Base-by-base conservation (phyloP, 2,329 filamentous ascomycete species). In the Arthrinium phaeospermum region DNA sequence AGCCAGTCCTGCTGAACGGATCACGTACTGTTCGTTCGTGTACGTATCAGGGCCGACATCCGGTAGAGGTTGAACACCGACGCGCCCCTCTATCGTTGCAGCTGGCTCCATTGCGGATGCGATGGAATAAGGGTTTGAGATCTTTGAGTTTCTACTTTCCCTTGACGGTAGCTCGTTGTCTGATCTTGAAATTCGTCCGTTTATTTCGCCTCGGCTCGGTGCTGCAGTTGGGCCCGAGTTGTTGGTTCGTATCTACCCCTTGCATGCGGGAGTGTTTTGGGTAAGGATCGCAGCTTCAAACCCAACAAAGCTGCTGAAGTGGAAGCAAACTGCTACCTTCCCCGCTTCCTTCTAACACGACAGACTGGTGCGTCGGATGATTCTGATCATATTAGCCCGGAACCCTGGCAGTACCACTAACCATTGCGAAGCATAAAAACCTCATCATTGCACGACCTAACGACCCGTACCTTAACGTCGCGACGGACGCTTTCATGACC, bases 1-100 rank as follows among this genome's bases (percentile, higher is more conserved):
- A 47, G 5, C 16, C 0, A 0, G 6, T 1, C 7, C 6, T 22
- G 16, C 16, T 7, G 1, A 7, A 47, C 1, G 19, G 16, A 22
- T 22, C 4, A 22, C 45, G 8, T 47, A 47, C 45, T 47, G 14
- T 5, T 47, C 16, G 16, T 22, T 47, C 45, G 45, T 22, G 22
- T 47, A 47, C 7, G 45, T 47, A 8, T 47, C 16, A 7, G 45
- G 16, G 1, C 45, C 45, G 6, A 7, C 16, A 7, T 47, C 6
- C 16, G 45, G 16, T 47, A 7, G 45, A 22, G 5, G 45, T 8
- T 47, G 45, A 47, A 22, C 45, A 22, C 16, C 45, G 16, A 47
- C 16, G 45, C 45, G 45, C 45, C 45, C 22, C 16, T 47, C 45
- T 8, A 47, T 47, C 2, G 45, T 47, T 22, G 45, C 45, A 47